Evolutionary conservation across 768 basidiomycete species (phyloP), one percentile per base, ranked within the genome.

Genomic region (Tephrocybe sp.): DNA sequence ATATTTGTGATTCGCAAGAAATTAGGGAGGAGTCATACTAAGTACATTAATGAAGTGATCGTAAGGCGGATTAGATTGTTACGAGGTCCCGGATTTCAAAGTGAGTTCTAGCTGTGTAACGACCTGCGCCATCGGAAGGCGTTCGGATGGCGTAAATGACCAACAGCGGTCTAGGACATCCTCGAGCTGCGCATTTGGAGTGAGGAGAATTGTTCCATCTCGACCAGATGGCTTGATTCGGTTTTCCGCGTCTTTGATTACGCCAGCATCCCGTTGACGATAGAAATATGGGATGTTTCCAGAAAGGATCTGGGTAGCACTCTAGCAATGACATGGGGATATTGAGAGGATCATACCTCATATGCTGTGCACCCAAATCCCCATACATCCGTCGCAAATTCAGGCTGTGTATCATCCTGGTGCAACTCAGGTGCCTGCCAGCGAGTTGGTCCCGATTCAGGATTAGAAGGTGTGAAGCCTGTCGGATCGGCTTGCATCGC

Each of bases 361-460:
- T 64, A 69, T 1, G 65, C 65, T 11, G 69, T 70, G 48, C 67
- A 70, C 6, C 63, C 66, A 42, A 66, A 70, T 11, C 65, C 66
- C 69, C 69, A 70, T 5, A 70, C 63, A 44, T 70, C 69, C 5
- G 65, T 63, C 11, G 58, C 40, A 2, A 58, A 53, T 2, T 49
- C 57, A 2, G 63, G 61, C 24, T 58, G 60, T 7, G 58, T 59
- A 8, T 67, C 64, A n/a, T 66, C 63, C n/a, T 61, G 56, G n/a
- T 67, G 39, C 15, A 68, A 59, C 44, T 70, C 69, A 0, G 66
- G 69, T 7, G 65, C 64, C 47, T 67, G 66, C 69, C 69, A 70
- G 9, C 69, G 57, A 15, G 64, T 43, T 7, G 69, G 66, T 0
- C 66, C 69, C 7, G 59, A 58, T n/a, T 60, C 59, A 24, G 63